These are phyloP conservation scores for Chaetothyriales sp. DNA, from an alignment of 2,329 filamentous ascomycete genomes.

Conservation along the genomic window DNA sequence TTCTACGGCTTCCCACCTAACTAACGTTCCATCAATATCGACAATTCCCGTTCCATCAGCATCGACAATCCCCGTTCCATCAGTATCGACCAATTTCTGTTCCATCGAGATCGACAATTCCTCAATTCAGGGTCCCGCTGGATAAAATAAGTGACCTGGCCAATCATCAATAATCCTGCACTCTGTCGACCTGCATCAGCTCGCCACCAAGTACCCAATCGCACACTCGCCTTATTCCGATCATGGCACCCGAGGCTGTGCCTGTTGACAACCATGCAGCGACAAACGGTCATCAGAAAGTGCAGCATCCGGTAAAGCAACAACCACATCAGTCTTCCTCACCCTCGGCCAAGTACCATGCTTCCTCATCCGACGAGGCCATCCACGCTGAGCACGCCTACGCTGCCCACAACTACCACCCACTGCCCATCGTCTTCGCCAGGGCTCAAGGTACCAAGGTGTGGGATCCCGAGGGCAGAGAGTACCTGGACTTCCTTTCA, in stretches of 20 bases:
- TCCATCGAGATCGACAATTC: background rate
- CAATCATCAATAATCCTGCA: background rate
- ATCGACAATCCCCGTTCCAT: no score
- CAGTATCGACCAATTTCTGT: no score
- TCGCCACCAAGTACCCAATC: background rate
- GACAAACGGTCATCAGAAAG: background rate
- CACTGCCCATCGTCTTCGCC: slow-evolving; percentile 84
- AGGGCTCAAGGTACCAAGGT: slow-evolving; percentile 73
- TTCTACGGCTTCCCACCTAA: background rate
- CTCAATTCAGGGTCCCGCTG: background rate
- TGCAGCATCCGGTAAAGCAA: slow-evolving; percentile 23
- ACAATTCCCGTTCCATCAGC: background rate
- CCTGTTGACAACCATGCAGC: slow-evolving; percentile 1
- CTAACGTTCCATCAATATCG: background rate
- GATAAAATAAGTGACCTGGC: background rate
- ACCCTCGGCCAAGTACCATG: slow-evolving; percentile 45
- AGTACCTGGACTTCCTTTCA: slow-evolving; percentile 95
- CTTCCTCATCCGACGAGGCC: slow-evolving; percentile 62
- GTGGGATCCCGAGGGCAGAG: slow-evolving; percentile 90
- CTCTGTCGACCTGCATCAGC: background rate
- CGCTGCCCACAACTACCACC: slow-evolving; percentile 98
- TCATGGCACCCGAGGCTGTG: slow-evolving; percentile 12
- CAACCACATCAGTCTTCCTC: slow-evolving; percentile 29
- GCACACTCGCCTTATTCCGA: background rate
- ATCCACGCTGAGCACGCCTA: slow-evolving; percentile 69